Evolutionary conservation across 768 basidiomycete genomes (phyloP).

Genomic region (Leucogyrophana mollusca): DNA sequence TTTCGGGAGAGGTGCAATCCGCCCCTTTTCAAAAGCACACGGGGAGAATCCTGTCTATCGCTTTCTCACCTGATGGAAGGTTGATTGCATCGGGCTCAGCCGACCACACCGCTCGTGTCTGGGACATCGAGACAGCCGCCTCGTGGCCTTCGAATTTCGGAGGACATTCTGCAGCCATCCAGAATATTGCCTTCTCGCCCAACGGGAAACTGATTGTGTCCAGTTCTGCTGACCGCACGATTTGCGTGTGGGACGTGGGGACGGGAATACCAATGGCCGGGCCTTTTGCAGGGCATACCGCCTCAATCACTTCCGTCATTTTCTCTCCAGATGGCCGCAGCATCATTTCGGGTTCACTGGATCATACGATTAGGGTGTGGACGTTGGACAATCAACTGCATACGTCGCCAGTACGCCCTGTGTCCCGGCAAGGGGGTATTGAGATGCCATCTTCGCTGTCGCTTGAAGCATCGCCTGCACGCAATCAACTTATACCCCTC

Average conservation of each 20-base stretch:
- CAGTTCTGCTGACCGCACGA: conserved; percentile 26
- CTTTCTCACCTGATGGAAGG: conserved; percentile 28
- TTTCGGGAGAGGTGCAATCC: background rate
- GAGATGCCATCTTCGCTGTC: no score
- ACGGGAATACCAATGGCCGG: background rate
- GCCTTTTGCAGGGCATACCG: background rate
- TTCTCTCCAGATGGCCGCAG: conserved; percentile 5
- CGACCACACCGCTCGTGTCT: conserved; percentile 29
- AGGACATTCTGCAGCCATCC: conserved; percentile 22
- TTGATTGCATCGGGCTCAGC: conserved; percentile 29
- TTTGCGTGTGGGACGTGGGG: conserved; percentile 26
- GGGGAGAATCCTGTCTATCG: conserved; percentile 26
- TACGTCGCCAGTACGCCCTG: no score
- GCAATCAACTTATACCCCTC: no score
- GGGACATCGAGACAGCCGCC: conserved; percentile 17
- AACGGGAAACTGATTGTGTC: conserved; percentile 29
- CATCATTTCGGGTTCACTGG: conserved; percentile 1
- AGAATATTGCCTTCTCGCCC: conserved; percentile 24
- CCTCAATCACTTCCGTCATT: background rate
- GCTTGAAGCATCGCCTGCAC: no score
- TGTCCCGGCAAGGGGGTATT: no score
- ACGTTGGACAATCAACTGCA: conserved; percentile 8
- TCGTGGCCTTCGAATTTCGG: no score
- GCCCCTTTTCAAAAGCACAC: conserved; percentile 18
- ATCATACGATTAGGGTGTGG: conserved; percentile 1